Percentiles rank a stretch among this genome's conserved stretches.
Conservation (phyloP, 2,329 filamentous ascomycete genomes). For the Apiospora hydei region DNA sequence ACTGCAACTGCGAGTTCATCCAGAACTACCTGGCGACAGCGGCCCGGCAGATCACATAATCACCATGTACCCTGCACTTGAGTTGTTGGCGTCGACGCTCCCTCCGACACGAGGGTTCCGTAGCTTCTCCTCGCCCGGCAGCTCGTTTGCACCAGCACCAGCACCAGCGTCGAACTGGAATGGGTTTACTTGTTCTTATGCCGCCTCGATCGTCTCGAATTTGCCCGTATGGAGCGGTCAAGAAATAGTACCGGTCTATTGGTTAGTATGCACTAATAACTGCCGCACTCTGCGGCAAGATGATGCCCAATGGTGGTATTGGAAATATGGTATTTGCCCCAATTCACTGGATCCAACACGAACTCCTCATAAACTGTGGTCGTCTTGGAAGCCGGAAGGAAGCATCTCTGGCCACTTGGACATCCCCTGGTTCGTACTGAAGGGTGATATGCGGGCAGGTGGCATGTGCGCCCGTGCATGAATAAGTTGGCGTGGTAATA, state of each 20-base stretch:
- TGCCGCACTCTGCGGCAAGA: neutral
- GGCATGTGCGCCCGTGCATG: neutral
- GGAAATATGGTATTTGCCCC: neutral
- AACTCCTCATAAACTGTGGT: neutral
- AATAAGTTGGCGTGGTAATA: neutral
- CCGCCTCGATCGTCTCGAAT: neutral
- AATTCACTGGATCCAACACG: neutral
- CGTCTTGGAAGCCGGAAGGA: too few relatives aligned
- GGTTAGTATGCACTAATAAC: neutral
- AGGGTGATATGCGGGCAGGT: neutral
- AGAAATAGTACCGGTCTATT: neutral
- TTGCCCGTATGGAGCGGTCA: neutral
- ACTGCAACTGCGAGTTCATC: conserved; percentile 39
- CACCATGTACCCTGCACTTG: neutral
- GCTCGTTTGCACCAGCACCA: neutral
- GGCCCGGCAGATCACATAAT: conserved; percentile 30
- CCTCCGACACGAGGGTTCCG: neutral
- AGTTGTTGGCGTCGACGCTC: neutral
- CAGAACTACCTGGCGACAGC: conserved; percentile 38
- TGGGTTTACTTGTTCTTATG: neutral
- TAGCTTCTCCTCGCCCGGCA: neutral
- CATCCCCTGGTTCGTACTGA: neutral
- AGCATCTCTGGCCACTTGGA: neutral
- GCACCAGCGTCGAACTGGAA: neutral
- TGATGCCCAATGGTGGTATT: too few relatives aligned